Evolutionary conservation across 345 rosid genomes (phyloP).

Genomic region (Syzygium aqueum): DNA sequence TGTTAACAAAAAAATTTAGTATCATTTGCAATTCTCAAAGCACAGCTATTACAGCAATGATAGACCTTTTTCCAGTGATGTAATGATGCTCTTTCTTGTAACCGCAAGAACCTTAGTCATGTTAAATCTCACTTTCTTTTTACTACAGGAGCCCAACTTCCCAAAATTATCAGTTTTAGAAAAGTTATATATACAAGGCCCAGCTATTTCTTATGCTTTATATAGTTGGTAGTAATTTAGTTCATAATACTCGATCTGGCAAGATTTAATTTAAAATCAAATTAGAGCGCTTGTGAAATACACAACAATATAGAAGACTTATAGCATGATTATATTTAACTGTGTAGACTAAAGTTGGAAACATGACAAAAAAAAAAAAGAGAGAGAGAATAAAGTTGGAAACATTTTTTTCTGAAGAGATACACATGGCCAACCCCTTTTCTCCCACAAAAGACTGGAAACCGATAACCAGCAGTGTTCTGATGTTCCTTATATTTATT

Average conservation of each 20-base stretch:
- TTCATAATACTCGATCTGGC: not conserved
- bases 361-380: too few species aligned
- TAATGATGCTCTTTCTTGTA: not conserved
- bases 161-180: not conserved
- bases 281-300: not conserved
- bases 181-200: not conserved
- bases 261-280: not conserved
- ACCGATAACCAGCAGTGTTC: not conserved
- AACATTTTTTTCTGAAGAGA: not conserved
- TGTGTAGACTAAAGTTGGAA: not conserved
- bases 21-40: not conserved
- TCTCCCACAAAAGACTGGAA: not conserved
- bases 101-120: not conserved
- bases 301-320: not conserved
- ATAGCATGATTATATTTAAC: not conserved
- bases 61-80: not conserved
- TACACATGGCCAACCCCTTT: not conserved
- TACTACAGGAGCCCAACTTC: not conserved
- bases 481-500: not conserved
- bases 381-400: not conserved
- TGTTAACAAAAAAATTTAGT: not conserved
- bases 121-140: not conserved
- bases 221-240: not conserved
- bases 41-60: not conserved
- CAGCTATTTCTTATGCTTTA: not conserved